These are phyloP conservation scores for Teratosphaeriaceae sp. DNA, from an alignment of 2,329 filamentous ascomycete genomes.

Conservation along the genomic window DNA sequence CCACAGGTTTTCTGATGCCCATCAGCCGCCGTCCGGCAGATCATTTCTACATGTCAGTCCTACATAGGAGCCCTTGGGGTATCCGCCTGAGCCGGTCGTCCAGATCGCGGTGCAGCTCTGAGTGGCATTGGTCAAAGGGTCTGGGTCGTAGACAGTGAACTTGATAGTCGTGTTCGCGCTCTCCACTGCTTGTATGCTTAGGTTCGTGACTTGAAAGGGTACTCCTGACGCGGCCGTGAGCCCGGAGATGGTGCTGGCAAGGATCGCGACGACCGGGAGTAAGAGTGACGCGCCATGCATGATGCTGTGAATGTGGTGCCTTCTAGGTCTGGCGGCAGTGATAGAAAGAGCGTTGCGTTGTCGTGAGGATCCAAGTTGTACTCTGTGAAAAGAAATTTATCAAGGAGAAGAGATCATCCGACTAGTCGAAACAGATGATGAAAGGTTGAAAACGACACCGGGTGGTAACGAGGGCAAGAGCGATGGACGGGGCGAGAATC, in stretches of 20 bases:
- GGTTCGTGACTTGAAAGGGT: constrained; percentile 10
- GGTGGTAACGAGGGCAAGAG: too few relatives aligned
- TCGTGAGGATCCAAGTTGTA: too few relatives aligned
- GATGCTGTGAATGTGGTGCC: neutral
- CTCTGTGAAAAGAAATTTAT: too few relatives aligned
- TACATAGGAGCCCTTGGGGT: constrained; percentile 17
- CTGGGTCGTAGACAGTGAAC: constrained; percentile 21
- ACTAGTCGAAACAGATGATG: too few relatives aligned
- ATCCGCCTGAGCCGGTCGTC: constrained; percentile 14
- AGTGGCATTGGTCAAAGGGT: constrained; percentile 21
- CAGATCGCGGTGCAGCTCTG: constrained; percentile 19
- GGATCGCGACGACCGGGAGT: neutral
- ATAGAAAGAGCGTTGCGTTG: too few relatives aligned
- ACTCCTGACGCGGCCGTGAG: constrained; percentile 4
- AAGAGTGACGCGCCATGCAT: neutral
- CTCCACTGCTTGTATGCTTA: constrained; percentile 13
- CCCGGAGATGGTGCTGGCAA: neutral
- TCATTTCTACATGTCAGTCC: neutral
- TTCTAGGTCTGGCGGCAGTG: too few relatives aligned
- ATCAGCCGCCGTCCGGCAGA: neutral
- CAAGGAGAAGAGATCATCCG: too few relatives aligned
- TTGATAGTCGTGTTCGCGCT: constrained; percentile 16
- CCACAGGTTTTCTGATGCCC: constrained; percentile 13
- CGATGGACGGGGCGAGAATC: too few relatives aligned
- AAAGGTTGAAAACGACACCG: too few relatives aligned